phyloP scores from a whole-genome alignment of 805 yeast species.

The Candida railenensis region DNA sequence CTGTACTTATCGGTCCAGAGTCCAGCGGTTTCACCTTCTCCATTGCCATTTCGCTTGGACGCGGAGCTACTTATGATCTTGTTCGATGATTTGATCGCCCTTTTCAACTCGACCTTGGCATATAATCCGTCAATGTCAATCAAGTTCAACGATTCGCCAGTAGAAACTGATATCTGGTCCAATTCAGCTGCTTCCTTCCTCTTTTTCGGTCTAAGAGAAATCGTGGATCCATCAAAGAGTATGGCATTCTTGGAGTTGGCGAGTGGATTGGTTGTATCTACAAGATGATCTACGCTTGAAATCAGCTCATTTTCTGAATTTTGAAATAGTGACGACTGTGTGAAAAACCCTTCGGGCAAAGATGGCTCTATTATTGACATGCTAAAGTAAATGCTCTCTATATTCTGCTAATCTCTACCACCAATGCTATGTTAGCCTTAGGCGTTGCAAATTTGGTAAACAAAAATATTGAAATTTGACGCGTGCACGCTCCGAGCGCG shows the following conservation, averaged over 20 bases:
- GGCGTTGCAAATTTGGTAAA: background rate
- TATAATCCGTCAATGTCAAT: constrained; percentile 3
- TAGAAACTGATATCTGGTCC: background rate
- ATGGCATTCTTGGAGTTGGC: constrained; percentile 9
- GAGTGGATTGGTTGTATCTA: constrained; percentile 1
- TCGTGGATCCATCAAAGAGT: constrained; percentile 17
- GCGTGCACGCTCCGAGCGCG: no score
- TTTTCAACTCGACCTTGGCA: constrained; percentile 2
- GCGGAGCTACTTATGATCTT: background rate
- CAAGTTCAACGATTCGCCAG: constrained; percentile 1
- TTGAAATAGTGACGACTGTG: background rate
- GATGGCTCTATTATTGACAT: background rate
- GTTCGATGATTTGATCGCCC: background rate
- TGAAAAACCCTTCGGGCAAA: background rate
- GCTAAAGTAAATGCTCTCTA: background rate
- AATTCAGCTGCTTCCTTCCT: background rate
- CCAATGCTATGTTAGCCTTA: background rate
- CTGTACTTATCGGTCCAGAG: constrained; percentile 43
- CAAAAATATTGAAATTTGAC: no score
- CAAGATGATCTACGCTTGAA: background rate
- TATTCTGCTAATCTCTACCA: no score
- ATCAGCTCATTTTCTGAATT: background rate
- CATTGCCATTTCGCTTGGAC: background rate
- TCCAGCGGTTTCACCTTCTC: background rate
- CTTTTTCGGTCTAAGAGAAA: constrained; percentile 12